These are phyloP conservation scores for Nakazawaea molendinolei DNA, from an alignment of 805 yeast genomes.

Conservation along the genomic window DNA sequence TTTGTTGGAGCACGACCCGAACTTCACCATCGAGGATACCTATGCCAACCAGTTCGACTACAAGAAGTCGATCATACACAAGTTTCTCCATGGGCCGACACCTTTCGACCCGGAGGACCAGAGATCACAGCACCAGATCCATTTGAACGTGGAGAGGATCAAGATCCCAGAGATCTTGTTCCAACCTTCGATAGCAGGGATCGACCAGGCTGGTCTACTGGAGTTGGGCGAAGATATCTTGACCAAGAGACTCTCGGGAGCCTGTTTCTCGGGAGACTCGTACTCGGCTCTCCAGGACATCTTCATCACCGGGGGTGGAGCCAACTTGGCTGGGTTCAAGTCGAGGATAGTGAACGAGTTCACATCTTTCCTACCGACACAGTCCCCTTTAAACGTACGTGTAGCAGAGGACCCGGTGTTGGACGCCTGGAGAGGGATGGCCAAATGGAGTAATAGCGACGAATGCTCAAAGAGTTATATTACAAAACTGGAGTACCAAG, in stretches of 20 bases:
- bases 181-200: conserved; percentile 90
- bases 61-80: conserved; percentile 72
- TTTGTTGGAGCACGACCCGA: conserved; percentile 76
- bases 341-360: conserved; percentile 68
- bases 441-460: conserved; percentile 56
- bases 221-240: conserved; percentile 70
- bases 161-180: conserved; percentile 88
- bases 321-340: conserved; percentile 56
- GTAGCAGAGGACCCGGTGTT: conserved; percentile 59
- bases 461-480: conserved; percentile 41
- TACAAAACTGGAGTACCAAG: conserved; percentile 72
- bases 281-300: conserved; percentile 53
- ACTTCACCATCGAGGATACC: conserved; percentile 80
- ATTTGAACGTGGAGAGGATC: conserved; percentile 83
- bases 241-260: conserved; percentile 50
- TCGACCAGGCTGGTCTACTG: conserved; percentile 91
- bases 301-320: conserved; percentile 83
- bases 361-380: conserved; percentile 62
- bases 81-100: conserved; percentile 85
- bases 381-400: conserved; percentile 52
- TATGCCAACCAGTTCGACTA: conserved; percentile 78
- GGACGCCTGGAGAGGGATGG: conserved; percentile 96
- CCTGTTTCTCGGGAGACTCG: conserved; percentile 43
- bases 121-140: conserved; percentile 87
- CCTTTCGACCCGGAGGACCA: conserved; percentile 75